Evolutionary conservation across 495 filamentous ascomycete species (phyloP).

Genomic region (Hypoxylon intermedium): DNA sequence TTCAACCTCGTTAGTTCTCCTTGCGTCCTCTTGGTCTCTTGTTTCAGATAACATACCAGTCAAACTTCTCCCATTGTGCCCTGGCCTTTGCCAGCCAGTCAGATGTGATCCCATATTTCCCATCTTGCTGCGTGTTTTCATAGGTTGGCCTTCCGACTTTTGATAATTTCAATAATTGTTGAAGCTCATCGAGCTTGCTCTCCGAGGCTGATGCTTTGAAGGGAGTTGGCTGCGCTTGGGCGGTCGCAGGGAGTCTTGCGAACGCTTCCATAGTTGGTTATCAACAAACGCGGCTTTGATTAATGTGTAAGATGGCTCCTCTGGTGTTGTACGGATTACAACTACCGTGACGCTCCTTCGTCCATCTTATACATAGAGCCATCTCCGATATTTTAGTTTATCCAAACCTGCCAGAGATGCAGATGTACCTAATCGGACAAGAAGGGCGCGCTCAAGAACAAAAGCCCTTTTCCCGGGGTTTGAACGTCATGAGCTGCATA

Average conservation of each 20-base stretch:
- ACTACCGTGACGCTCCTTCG: no score
- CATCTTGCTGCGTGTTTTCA: constrained; percentile 52
- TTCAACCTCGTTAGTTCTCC: not conserved
- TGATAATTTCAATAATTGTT: constrained; percentile 57
- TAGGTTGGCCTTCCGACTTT: constrained; percentile 61
- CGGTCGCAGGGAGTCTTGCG: not conserved
- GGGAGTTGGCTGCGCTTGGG: not conserved
- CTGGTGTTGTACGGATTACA: not conserved
- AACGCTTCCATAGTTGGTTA: not conserved
- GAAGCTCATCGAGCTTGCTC: constrained; percentile 54
- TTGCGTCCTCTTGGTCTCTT: not conserved
- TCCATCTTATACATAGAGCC: no score
- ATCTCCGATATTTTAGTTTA: no score
- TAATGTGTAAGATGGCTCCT: not conserved
- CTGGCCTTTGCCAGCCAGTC: constrained; percentile 65
- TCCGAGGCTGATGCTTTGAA: constrained; percentile 34
- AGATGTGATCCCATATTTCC: constrained; percentile 60
- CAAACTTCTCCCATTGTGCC: constrained; percentile 58
- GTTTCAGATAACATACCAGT: constrained; percentile 44
- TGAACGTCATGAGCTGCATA: no score
- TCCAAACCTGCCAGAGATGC: no score
- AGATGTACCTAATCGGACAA: no score
- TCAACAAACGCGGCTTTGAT: not conserved
- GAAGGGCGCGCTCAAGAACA: no score
- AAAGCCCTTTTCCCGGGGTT: no score